A percentile compares a stretch with the other conserved stretches of the same genome.
These are phyloP conservation scores for Coprinopsis sp. DNA, from an alignment of 768 basidiomycete genomes.

Conservation along the genomic window DNA sequence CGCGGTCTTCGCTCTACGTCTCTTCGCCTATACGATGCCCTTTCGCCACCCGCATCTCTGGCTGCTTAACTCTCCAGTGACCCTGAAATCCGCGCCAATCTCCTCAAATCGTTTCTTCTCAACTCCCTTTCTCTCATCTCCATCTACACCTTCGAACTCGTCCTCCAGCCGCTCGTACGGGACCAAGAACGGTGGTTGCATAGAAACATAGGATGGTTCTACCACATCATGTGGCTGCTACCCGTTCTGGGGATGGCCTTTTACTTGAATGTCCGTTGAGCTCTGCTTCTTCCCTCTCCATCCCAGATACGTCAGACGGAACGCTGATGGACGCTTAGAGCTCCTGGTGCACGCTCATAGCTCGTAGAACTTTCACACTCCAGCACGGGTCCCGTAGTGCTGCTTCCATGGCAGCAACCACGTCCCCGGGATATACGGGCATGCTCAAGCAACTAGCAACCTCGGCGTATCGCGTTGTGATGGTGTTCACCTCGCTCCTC, in stretches of 20 bases:
- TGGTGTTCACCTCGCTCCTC: slow-evolving; percentile 73
- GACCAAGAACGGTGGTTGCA: slow-evolving; percentile 63
- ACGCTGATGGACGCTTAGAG: slow-evolving; percentile 39
- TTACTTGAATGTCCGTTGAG: slow-evolving; percentile 72
- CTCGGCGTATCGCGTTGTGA: slow-evolving; percentile 76
- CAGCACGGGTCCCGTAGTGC: slow-evolving; percentile 61
- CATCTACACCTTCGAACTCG: slow-evolving; percentile 70
- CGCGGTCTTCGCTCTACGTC: too few species aligned
- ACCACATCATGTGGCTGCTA: slow-evolving; percentile 72
- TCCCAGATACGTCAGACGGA: neutral
- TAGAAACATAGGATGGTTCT: slow-evolving; percentile 70
- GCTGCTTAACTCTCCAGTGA: slow-evolving; percentile 57
- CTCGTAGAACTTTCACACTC: slow-evolving; percentile 68
- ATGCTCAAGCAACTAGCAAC: slow-evolving; percentile 72
- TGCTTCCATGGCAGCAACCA: slow-evolving; percentile 41
- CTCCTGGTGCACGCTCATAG: slow-evolving; percentile 73
- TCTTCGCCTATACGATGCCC: neutral
- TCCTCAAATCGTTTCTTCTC: slow-evolving; percentile 71
- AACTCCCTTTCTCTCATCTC: slow-evolving; percentile 68
- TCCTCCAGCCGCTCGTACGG: slow-evolving; percentile 64
- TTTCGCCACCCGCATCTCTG: slow-evolving; percentile 1
- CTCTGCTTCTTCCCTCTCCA: neutral
- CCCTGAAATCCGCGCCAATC: slow-evolving; percentile 66
- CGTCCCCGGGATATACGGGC: slow-evolving; percentile 59
- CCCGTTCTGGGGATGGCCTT: slow-evolving; percentile 73